These are phyloP conservation scores for Allium cepa DNA, from an alignment of 106 monocot genomes.

Conservation along the genomic window DNA sequence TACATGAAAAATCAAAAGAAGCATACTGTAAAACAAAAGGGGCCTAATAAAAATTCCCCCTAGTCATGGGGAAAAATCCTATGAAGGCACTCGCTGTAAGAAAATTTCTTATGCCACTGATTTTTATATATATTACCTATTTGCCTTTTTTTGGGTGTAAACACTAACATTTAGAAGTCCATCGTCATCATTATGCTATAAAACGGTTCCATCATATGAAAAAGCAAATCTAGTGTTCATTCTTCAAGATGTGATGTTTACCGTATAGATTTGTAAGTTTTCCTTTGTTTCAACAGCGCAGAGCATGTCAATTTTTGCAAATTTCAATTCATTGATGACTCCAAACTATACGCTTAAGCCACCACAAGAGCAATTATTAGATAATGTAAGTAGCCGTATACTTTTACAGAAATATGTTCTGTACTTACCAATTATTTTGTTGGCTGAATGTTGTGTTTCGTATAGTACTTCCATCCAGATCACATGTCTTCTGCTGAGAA, in stretches of 20 bases:
- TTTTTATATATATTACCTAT: no score
- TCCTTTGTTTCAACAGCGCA: constrained; percentile 30
- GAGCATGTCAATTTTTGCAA: constrained; percentile 31
- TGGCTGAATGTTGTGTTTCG: not conserved
- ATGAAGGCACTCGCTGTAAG: constrained; percentile 17
- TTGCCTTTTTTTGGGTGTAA: no score
- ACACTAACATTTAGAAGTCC: no score
- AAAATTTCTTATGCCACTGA: not conserved
- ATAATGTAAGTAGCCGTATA: constrained; percentile 38
- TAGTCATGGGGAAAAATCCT: constrained; percentile 9
- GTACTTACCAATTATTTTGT: not conserved
- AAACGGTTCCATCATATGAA: no score
- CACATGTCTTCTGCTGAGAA: constrained; percentile 91
- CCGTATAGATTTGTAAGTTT: no score
- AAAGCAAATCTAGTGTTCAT: no score
- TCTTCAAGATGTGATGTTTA: no score
- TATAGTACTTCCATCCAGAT: constrained; percentile 89
- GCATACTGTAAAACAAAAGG: no score
- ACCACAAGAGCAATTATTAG: constrained; percentile 71
- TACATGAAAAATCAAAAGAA: no score
- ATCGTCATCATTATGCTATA: no score
- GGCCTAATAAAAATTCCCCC: constrained; percentile 2
- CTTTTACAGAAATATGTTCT: no score
- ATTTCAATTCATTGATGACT: constrained; percentile 29
- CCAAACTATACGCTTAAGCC: constrained; percentile 50